Evolutionary conservation across 2,329 filamentous ascomycete species (phyloP).

Genomic region (Zymoseptoria brevis): DNA sequence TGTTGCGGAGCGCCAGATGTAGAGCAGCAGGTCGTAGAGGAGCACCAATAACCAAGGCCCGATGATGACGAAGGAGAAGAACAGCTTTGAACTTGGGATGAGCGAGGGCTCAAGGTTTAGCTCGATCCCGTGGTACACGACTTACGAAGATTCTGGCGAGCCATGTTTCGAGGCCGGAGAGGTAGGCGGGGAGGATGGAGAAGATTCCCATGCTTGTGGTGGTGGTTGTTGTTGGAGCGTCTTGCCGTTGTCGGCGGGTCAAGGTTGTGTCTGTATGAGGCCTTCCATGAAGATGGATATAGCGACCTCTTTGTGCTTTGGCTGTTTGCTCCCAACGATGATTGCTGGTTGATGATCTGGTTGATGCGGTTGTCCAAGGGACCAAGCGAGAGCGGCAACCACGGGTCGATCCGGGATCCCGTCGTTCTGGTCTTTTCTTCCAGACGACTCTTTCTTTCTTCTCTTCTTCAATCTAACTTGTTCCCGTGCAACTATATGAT

Average conservation of each 20-base stretch:
- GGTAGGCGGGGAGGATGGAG: constrained; percentile 54
- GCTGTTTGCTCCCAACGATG: not conserved
- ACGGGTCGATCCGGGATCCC: too few species aligned
- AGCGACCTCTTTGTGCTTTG: not conserved
- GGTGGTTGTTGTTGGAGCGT: not conserved
- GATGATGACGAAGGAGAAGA: constrained; percentile 53
- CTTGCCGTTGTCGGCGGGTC: not conserved
- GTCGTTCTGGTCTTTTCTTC: too few species aligned
- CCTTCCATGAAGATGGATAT: not conserved
- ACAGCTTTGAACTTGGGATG: constrained; percentile 38
- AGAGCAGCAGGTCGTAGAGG: constrained; percentile 56
- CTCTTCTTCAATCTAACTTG: too few species aligned
- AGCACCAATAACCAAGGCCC: constrained; percentile 56
- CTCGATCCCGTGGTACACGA: constrained; percentile 8
- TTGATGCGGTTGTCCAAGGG: too few species aligned
- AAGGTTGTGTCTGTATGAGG: not conserved
- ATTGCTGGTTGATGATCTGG: not conserved
- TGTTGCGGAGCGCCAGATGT: constrained; percentile 49
- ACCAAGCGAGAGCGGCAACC: too few species aligned
- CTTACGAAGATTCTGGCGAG: constrained; percentile 55
- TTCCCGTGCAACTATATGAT: too few species aligned
- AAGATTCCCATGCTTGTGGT: constrained; percentile 47
- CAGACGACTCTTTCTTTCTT: too few species aligned
- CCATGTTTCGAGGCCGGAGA: constrained; percentile 55
- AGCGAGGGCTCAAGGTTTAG: not conserved